Conservation (phyloP, 2,329 filamentous ascomycete genomes). For the Sordariomycetes sp. region DNA sequence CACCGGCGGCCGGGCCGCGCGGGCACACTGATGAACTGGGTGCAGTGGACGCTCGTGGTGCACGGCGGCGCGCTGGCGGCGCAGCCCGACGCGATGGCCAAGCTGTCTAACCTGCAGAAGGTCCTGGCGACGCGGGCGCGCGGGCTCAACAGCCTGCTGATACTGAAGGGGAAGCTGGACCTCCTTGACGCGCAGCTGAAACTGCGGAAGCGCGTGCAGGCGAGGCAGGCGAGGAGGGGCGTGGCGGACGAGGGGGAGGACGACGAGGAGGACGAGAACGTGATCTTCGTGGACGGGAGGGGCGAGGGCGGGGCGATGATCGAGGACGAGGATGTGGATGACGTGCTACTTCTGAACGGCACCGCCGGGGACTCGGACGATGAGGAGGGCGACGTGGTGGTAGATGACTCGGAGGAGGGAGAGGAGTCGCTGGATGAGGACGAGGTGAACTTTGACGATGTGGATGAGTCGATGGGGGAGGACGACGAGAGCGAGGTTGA, state of each 20-base stretch:
- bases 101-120: constrained; percentile 68
- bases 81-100: constrained; percentile 72
- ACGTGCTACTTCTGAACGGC: constrained; percentile 43
- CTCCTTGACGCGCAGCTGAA: constrained; percentile 87
- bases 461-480: constrained; percentile 42
- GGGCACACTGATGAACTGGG: constrained; percentile 85
- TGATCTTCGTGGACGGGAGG: constrained; percentile 83
- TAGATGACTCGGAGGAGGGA: constrained; percentile 28
- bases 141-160: constrained; percentile 70
- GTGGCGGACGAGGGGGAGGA: constrained; percentile 33
- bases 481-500: constrained; percentile 43
- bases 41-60: constrained; percentile 86
- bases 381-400: constrained; percentile 37
- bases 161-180: constrained; percentile 90
- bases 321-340: constrained; percentile 45
- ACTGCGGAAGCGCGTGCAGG: constrained; percentile 48
- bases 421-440: constrained; percentile 44
- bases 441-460: constrained; percentile 49
- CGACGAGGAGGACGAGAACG: constrained; percentile 54
- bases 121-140: constrained; percentile 80
- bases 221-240: constrained; percentile 16
- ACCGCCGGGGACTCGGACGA: constrained; percentile 50
- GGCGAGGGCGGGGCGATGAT: constrained; percentile 40
- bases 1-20: constrained; percentile 81
- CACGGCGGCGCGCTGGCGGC: constrained; percentile 86